These are phyloP conservation scores for Exserohilum rostratum DNA, from an alignment of 2,329 filamentous ascomycete genomes.

Conservation along the genomic window DNA sequence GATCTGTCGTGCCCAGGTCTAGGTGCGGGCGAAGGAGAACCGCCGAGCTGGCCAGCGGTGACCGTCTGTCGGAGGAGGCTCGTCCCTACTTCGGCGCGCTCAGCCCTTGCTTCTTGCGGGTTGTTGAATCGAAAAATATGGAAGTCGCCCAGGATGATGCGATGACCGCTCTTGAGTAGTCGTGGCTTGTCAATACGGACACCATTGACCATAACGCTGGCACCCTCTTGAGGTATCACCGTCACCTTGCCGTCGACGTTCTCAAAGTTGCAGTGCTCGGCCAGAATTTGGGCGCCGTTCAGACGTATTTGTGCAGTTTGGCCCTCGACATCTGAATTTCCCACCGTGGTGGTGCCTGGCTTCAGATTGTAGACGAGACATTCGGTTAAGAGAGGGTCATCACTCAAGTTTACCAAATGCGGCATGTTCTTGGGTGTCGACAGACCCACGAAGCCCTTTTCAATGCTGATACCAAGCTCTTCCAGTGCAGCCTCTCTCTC, in stretches of 20 bases:
- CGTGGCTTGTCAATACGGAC: constrained; percentile 85
- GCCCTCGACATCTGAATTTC: constrained; percentile 85
- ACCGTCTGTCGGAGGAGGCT: constrained; percentile 86
- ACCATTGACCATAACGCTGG: constrained; percentile 97
- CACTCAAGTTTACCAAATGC: constrained; percentile 93
- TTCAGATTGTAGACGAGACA: constrained; percentile 98
- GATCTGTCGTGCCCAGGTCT: constrained; percentile 76
- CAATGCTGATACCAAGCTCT: constrained; percentile 97
- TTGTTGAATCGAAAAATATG: constrained; percentile 99
- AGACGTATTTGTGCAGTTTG: constrained; percentile 83
- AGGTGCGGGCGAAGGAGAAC: constrained; percentile 66
- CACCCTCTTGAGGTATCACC: constrained; percentile 85
- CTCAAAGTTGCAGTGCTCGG: constrained; percentile 92
- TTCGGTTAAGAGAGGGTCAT: constrained; percentile 82
- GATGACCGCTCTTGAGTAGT: constrained; percentile 86
- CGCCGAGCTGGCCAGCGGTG: constrained; percentile 67
- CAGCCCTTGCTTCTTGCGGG: constrained; percentile 91
- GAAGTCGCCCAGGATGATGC: constrained; percentile 95
- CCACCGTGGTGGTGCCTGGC: constrained; percentile 90
- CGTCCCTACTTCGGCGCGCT: constrained; percentile 77
- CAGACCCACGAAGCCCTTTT: constrained; percentile 94
- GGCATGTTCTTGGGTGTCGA: constrained; percentile 99
- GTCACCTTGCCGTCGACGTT: constrained; percentile 94
- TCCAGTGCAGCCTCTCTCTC: constrained; percentile 94
- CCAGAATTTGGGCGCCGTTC: constrained; percentile 90